A percentile compares a stretch with the other conserved stretches of the same genome.
Evolutionary conservation across 2,329 filamentous ascomycete species (phyloP).

Genomic region (Phialocephala subalpina): DNA sequence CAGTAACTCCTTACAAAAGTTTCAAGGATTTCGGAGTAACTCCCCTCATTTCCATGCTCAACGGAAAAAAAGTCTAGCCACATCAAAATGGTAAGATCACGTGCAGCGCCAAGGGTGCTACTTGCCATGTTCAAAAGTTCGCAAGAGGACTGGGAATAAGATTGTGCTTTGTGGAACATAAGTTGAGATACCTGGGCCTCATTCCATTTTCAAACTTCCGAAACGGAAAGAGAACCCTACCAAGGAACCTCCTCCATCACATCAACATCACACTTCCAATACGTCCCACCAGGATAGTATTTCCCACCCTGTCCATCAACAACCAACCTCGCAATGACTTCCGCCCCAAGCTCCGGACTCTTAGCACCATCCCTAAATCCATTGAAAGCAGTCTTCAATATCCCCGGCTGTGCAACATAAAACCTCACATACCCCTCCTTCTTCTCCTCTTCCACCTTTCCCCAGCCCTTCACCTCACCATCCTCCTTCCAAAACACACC

Average conservation of each 20-base stretch:
- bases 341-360: neutral
- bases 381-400: neutral
- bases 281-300: neutral
- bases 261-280: slow-evolving; percentile 1
- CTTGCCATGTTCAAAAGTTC: too few relatives aligned
- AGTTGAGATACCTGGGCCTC: too few relatives aligned
- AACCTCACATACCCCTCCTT: neutral
- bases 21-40: too few relatives aligned
- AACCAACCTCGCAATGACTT: neutral
- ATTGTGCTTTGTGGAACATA: too few relatives aligned
- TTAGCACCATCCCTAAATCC: neutral
- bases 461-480: neutral
- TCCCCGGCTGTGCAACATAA: neutral
- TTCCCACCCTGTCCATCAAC: neutral
- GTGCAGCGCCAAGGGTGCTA: neutral
- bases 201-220: too few relatives aligned
- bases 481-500: neutral
- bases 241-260: neutral
- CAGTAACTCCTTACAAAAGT: too few relatives aligned
- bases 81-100: too few relatives aligned
- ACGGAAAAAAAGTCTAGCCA: too few relatives aligned
- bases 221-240: too few relatives aligned
- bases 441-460: neutral
- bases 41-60: too few relatives aligned
- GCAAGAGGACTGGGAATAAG: too few relatives aligned